These are phyloP conservation scores for Phytopythium delawarense DNA, from an alignment of 352 stramenopile genomes.

Conservation along the genomic window DNA sequence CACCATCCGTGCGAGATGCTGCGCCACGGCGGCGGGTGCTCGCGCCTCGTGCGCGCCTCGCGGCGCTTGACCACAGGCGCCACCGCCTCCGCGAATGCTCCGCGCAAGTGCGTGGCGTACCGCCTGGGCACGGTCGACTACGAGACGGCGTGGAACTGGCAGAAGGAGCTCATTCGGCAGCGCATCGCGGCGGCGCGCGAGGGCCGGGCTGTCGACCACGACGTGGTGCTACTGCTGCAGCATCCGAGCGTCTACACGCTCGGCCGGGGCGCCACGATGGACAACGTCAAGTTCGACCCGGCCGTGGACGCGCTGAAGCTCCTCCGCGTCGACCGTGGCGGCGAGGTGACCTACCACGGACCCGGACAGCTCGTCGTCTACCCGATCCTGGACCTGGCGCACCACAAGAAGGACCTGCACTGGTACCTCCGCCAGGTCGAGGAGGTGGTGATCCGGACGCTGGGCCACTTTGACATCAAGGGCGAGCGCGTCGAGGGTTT, in stretches of 20 bases:
- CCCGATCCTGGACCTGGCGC: slow-evolving; percentile 94
- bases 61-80: neutral
- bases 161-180: slow-evolving; percentile 84
- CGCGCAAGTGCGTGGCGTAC: slow-evolving; percentile 62
- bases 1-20: neutral
- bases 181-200: slow-evolving; percentile 56
- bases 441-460: slow-evolving; percentile 92
- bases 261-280: slow-evolving; percentile 91
- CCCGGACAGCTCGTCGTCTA: slow-evolving; percentile 98
- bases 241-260: slow-evolving; percentile 96
- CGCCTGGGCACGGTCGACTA: slow-evolving; percentile 73
- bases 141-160: slow-evolving; percentile 83
- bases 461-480: slow-evolving; percentile 84
- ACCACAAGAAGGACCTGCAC: slow-evolving; percentile 95
- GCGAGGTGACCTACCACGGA: slow-evolving; percentile 98
- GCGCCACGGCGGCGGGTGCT: neutral
- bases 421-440: slow-evolving; percentile 97
- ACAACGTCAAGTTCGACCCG: slow-evolving; percentile 81
- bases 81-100: neutral
- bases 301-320: slow-evolving; percentile 74
- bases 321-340: slow-evolving; percentile 97
- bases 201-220: slow-evolving; percentile 35
- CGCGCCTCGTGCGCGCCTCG: neutral
- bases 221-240: slow-evolving; percentile 59
- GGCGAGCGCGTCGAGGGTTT: slow-evolving; percentile 89